Base-by-base conservation (phyloP, 176 grass and related monocot species). In the bread wheat (Triticum aestivum) region DNA sequence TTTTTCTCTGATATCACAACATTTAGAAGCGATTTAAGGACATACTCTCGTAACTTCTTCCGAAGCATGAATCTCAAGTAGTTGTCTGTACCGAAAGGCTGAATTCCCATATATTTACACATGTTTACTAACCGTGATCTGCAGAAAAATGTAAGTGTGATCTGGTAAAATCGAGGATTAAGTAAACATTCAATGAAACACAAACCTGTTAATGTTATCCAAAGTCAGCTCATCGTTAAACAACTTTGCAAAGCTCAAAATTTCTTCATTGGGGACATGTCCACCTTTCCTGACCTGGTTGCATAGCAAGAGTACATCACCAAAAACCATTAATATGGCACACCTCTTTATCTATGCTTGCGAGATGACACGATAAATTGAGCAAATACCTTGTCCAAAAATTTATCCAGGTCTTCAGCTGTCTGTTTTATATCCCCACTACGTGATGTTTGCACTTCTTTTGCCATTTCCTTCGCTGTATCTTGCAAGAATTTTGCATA, bases 61-160 rank as follows among this genome's bases (percentile, higher is more conserved):
- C 92, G 90, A 88, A 98, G 93, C 96, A 98, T 98, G 82, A 94
- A 98, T 23, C 88, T 72, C 75, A 98, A 82, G 85, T 96, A 98
- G 90, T 98, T 90, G 52, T 98, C 96, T 78, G 93, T 96, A 82
- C 96, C 93, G 74, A 92, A 95, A 77, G 93, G 93, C 73, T 94
- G 87, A 27, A 96, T 98, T 66, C 96, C 93, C 93, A 98, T 96
- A 85, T 98, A 98, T 86, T 98, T 98, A 77, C 96, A 98, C 96
- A 98, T 98, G 85, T 98, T 98, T 20, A 98, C 90, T 80, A 98
- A 81, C 27, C 96, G 79, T 38, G 96, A 87, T 92, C 96, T 98
- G 92, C 65, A 84, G 39, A 66, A 61, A 11, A 89, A 84, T 32
- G 14, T 56, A 84, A 61, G 56, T 83, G 85, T 21, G 32, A 85